Base-by-base conservation (phyloP, 2,329 filamentous ascomycete species). In the Aspergillus amoenus region DNA sequence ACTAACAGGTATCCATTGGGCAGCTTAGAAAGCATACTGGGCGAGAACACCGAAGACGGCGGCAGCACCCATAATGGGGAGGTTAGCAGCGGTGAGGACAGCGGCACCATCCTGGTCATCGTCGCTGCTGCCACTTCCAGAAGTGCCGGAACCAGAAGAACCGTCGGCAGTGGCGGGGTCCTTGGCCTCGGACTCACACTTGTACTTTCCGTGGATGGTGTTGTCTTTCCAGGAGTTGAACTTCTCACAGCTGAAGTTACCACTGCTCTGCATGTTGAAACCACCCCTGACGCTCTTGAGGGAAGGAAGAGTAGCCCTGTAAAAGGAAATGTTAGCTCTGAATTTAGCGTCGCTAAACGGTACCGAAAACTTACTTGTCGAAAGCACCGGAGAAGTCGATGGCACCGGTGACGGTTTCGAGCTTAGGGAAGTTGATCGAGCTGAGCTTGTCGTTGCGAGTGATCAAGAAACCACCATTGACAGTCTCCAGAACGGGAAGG, bases 311-410 rank as follows among this genome's bases (percentile, higher is more conserved):
- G 81, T 71, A 64, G 94, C 86, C 59, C 91, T 96, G 66, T 1
- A 54, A 40, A 18, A 40, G 21, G 6, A 13, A 39, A 27, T 11
- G 52, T 58, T 63, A 70, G 63, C 68, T 80, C 73, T 41, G 1
- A 13, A 6, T 55, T 15, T 3, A 11, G 2, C n/a, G 32, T 8
- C 6, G 24, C 15, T 1, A 17, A 27, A 46, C 15, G 30, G 30
- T 15, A 13, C 12, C 22, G 34, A 37, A 6, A 27, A 84, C 90
- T 81, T 83, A 95, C 91, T 84, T 81, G 62, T 86, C 83, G 76
- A 97, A 95, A 80, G 86, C 89, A 69, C 94, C 94, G 68, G 87
- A 87, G 74, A 96, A 85, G 74, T 91, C 88, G 70, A 97, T 82
- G 68, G 91, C 91, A 78, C 93, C 93, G 63, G 81, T 84, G 58